These are phyloP conservation scores for Recurvomyces mirabilis DNA, from an alignment of 495 filamentous ascomycete species.

Conservation along the genomic window DNA sequence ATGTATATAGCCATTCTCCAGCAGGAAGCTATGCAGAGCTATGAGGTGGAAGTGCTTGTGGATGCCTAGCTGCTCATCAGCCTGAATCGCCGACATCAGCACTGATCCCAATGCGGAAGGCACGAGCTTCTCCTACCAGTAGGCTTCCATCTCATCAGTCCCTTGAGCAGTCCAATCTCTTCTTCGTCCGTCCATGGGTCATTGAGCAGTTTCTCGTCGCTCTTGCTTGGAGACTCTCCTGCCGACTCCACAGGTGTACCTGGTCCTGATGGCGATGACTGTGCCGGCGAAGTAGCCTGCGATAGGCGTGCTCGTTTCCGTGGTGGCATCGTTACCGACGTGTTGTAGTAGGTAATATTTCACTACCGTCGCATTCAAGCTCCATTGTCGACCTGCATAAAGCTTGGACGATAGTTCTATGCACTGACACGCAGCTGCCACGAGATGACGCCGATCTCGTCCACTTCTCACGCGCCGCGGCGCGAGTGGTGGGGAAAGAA, in stretches of 20 bases:
- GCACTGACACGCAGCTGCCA: no score
- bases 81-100: conserved; percentile 12
- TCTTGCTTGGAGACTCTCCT: conserved; percentile 13
- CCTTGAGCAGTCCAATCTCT: conserved; percentile 81
- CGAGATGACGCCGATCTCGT: neutral
- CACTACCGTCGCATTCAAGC: no score
- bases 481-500: no score
- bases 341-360: no score
- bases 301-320: conserved; percentile 14
- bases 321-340: conserved; percentile 21
- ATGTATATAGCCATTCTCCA: conserved; percentile 73
- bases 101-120: neutral
- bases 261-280: conserved; percentile 14
- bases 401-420: no score
- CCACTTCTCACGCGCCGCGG: no score
- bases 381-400: no score
- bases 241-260: neutral
- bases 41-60: conserved; percentile 98
- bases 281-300: conserved; percentile 13
- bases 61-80: conserved; percentile 49
- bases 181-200: conserved; percentile 95
- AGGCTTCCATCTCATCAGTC: conserved; percentile 83
- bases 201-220: conserved; percentile 34
- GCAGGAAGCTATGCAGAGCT: conserved; percentile 72
- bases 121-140: conserved; percentile 46